Percentiles rank a stretch among this genome's conserved stretches.
These are phyloP conservation scores for Kwoniella shivajii DNA, from an alignment of 1,284 basidiomycete species.

Conservation along the genomic window DNA sequence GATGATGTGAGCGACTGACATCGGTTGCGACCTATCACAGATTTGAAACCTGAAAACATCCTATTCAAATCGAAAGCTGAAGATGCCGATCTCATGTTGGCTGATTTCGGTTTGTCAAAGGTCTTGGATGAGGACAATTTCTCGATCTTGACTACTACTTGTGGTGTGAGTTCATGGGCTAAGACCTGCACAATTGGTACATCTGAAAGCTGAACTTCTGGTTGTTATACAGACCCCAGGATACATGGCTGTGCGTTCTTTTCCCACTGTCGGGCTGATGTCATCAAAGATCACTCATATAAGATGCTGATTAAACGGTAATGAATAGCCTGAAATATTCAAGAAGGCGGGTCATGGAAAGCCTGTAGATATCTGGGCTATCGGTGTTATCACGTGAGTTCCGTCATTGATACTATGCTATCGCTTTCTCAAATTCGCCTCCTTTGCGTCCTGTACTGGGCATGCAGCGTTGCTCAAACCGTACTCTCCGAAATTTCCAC, in stretches of 20 bases:
- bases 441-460: background rate
- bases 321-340: slow-evolving; percentile 83
- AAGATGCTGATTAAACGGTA: slow-evolving; percentile 1
- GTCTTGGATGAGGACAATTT: slow-evolving; percentile 90
- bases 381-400: slow-evolving; percentile 80
- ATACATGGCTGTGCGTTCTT: slow-evolving; percentile 75
- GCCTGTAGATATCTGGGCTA: slow-evolving; percentile 96
- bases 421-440: no score
- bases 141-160: slow-evolving; percentile 87
- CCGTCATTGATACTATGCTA: background rate
- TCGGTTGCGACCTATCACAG: slow-evolving; percentile 51
- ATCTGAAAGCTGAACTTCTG: slow-evolving; percentile 7
- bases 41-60: slow-evolving; percentile 96
- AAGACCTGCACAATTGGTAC: background rate
- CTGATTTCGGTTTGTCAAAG: slow-evolving; percentile 82
- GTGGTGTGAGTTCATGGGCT: slow-evolving; percentile 60
- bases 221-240: slow-evolving; percentile 32
- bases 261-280: no score
- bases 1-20: no score
- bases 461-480: no score
- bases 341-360: slow-evolving; percentile 92
- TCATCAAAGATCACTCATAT: background rate
- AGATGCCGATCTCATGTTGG: slow-evolving; percentile 93
- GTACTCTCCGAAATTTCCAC: slow-evolving; percentile 15
- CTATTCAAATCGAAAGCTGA: slow-evolving; percentile 88